Conservation (phyloP, 257 asterid species). For the Linderniella brevidens region DNA sequence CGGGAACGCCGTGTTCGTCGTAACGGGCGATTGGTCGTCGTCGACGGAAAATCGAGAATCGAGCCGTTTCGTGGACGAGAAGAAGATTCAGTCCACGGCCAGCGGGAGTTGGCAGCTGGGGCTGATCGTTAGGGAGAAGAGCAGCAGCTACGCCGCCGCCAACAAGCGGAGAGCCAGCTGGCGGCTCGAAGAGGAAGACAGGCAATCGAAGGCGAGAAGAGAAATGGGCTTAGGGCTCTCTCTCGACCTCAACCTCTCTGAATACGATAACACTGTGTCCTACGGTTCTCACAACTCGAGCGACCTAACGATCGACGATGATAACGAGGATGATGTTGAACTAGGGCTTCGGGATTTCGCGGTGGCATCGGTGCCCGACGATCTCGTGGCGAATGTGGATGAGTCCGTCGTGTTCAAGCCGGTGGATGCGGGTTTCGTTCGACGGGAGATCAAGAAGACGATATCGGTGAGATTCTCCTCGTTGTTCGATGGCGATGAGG, state of each 20-base stretch:
- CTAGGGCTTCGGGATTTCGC: conserved; percentile 25
- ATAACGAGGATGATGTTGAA: conserved; percentile 67
- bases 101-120: conserved; percentile 50
- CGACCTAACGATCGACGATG: conserved; percentile 62
- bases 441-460: conserved; percentile 67
- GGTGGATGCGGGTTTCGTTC: conserved; percentile 33
- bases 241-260: conserved; percentile 54
- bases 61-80: conserved; percentile 28
- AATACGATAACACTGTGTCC: conserved; percentile 37
- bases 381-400: conserved; percentile 40
- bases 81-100: conserved; percentile 24
- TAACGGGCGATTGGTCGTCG: conserved; percentile 77
- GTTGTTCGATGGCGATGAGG: conserved; percentile 17
- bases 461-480: conserved; percentile 39
- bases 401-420: conserved; percentile 73
- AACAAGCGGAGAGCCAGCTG: conserved; percentile 18
- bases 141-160: conserved; percentile 23
- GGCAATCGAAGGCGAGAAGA: conserved; percentile 20
- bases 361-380: conserved; percentile 56
- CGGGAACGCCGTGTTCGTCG: conserved; percentile 61
- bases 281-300: conserved; percentile 23
- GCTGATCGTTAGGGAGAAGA: conserved; percentile 35
- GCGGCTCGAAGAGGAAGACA: conserved; percentile 13
- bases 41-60: conserved; percentile 15
- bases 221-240: conserved; percentile 21